phyloP scores from a whole-genome alignment of 768 basidiomycete species.

The Mrakia frigida region DNA sequence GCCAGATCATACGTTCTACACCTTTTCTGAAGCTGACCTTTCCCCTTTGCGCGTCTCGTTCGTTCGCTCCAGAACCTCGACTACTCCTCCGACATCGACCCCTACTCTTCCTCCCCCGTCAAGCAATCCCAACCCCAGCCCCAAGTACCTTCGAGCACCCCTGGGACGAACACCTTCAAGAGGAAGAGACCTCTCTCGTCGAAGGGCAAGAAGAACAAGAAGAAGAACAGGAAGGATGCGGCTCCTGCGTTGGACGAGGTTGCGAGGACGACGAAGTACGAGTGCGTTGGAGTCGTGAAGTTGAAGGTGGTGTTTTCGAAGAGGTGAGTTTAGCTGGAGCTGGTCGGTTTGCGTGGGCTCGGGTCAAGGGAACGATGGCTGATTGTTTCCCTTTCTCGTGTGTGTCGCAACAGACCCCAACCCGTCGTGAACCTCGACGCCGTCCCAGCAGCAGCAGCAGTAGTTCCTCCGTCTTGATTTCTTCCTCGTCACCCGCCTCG shows the following conservation, averaged over 20 bases:
- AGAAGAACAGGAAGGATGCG: neutral
- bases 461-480: too few species aligned
- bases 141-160: neutral
- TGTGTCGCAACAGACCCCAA: neutral
- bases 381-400: neutral
- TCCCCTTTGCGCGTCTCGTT: neutral
- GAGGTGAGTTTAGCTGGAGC: conserved; percentile 55
- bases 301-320: conserved; percentile 79
- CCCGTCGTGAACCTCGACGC: conserved; percentile 21
- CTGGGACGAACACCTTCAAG: conserved; percentile 5
- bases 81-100: conserved; percentile 32
- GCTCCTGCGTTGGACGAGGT: conserved; percentile 36
- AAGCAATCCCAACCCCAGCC: neutral
- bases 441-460: neutral
- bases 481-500: too few species aligned
- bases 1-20: too few species aligned
- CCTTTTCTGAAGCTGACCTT: neutral
- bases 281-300: conserved; percentile 65
- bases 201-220: neutral
- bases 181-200: conserved; percentile 4
- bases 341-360: too few species aligned
- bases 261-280: conserved; percentile 51
- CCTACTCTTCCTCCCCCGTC: conserved; percentile 15
- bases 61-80: conserved; percentile 7
- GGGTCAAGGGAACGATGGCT: neutral